phyloP scores from a whole-genome alignment of 495 filamentous ascomycete genomes.

The Penicillium antarcticum region DNA sequence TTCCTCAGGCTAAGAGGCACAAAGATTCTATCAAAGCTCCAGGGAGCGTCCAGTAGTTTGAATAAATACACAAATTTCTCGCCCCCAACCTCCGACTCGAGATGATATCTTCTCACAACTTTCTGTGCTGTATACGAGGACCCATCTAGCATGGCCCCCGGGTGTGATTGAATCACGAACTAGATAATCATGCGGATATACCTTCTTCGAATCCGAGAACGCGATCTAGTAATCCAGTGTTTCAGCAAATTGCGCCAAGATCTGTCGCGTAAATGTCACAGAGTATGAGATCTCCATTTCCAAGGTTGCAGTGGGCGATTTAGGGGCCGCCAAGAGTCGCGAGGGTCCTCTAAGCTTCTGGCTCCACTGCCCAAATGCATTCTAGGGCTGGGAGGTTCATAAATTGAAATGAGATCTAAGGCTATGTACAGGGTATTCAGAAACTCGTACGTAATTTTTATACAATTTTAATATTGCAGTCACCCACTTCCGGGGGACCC shows the following conservation, averaged over 20 bases:
- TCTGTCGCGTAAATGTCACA: background rate
- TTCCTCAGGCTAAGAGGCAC: background rate
- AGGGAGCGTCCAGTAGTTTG: background rate
- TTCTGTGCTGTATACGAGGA: background rate
- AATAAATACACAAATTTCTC: background rate
- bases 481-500: slow-evolving; percentile 1
- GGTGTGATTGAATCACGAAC: slow-evolving; percentile 4
- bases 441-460: slow-evolving; percentile 1
- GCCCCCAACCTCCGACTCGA: background rate
- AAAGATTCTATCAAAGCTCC: background rate
- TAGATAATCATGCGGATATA: background rate
- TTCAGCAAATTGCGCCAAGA: background rate
- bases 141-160: slow-evolving; percentile 1
- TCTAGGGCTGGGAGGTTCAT: no score
- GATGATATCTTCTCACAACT: background rate
- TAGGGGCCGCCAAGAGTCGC: background rate
- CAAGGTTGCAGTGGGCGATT: background rate
- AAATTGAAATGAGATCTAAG: no score
- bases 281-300: background rate
- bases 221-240: background rate
- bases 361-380: no score
- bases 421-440: background rate
- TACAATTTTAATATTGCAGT: background rate
- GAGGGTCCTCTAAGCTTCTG: slow-evolving; percentile 1
- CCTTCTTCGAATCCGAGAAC: background rate